Evolutionary conservation across 371 early-diverging fungal species (phyloP), one percentile per base, ranked within the genome.

Genomic region (Dichotomocladium elegans): DNA sequence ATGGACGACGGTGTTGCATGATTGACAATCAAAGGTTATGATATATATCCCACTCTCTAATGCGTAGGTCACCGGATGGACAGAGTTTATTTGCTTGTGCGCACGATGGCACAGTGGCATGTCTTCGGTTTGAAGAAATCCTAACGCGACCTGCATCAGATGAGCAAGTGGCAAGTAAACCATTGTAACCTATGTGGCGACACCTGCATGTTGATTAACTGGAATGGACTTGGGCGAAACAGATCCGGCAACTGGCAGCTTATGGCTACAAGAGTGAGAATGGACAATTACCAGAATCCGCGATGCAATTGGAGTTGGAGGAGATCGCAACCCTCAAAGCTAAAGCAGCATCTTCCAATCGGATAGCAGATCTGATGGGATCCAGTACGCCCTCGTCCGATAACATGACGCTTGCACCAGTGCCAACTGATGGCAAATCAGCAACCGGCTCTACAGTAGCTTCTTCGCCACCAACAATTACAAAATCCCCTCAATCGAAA

Each of bases 21-120:
- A 25, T 41, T 15, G 27, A 6, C 4, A 26, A n/a, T 4, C 37
- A 51, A 19, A 40, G 28, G 10, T 5, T 27, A 31, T n/a, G 26
- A 27, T 17, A 8, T 4, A 27, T 37, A 35, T 34, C 24, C 22
- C 1, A n/a, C n/a, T n/a, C n/a, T n/a, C 8, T 19, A 24, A 24
- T 41, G 15, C 21, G 15, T 57, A 81, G 82, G 90, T 61, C 88
- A 9, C 80, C 86, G 0, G 90, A 93, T 67, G 96, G 96, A 2
- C 77, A 75, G 29, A 70, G 63, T 3, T 63, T 98, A 25, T 81
- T 87, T 35, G 94, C 92, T 4, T 95, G 94, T 54, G 92, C 95
- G 12, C 90, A 91, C 55, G 99, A 99, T 69, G 99, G 99, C 15
- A 86, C 93, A 0, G 85, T 95, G 3, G 89, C 85, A 1, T 74